phyloP scores from a whole-genome alignment of 805 yeast species.

The Candida alai region DNA sequence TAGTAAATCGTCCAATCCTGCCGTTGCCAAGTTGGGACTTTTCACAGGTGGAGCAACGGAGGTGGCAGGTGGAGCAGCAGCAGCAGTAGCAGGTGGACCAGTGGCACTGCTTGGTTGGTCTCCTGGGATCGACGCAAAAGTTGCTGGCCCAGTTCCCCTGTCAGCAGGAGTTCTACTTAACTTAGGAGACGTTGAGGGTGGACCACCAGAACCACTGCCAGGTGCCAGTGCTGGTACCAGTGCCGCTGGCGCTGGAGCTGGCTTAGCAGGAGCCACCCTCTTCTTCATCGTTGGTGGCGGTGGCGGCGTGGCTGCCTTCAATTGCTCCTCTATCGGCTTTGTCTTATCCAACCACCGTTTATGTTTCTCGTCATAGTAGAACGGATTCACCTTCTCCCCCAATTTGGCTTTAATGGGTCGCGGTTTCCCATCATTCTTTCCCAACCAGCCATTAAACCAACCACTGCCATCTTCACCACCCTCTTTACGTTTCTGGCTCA shows the following conservation, averaged over 20 bases:
- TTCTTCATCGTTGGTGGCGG: slow-evolving; percentile 55
- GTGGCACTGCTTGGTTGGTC: too few relatives aligned
- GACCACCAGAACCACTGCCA: slow-evolving; percentile 6
- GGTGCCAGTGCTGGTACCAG: slow-evolving; percentile 18
- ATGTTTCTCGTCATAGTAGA: slow-evolving; percentile 77
- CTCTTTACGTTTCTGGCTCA: background rate
- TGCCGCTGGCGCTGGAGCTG: background rate
- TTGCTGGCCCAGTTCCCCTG: slow-evolving; percentile 8
- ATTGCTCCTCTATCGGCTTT: slow-evolving; percentile 62
- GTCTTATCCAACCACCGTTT: slow-evolving; percentile 83
- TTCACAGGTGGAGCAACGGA: slow-evolving; percentile 9
- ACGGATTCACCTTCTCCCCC: slow-evolving; percentile 64
- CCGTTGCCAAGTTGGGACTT: slow-evolving; percentile 30
- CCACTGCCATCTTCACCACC: slow-evolving; percentile 23
- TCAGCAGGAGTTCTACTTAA: too few relatives aligned
- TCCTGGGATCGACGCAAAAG: too few relatives aligned
- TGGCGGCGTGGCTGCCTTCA: slow-evolving; percentile 52
- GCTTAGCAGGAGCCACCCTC: slow-evolving; percentile 4
- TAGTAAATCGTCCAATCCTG: slow-evolving; percentile 39
- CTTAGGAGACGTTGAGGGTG: too few relatives aligned
- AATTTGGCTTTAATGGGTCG: slow-evolving; percentile 81
- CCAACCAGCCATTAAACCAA: slow-evolving; percentile 51
- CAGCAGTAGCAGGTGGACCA: slow-evolving; percentile 10
- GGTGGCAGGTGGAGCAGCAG: slow-evolving; percentile 6
- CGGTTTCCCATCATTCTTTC: slow-evolving; percentile 55